Evolutionary conservation across 2,329 filamentous ascomycete species (phyloP), one percentile per base, ranked within the genome.

Genomic region (Pseudocercospora fuligena): DNA sequence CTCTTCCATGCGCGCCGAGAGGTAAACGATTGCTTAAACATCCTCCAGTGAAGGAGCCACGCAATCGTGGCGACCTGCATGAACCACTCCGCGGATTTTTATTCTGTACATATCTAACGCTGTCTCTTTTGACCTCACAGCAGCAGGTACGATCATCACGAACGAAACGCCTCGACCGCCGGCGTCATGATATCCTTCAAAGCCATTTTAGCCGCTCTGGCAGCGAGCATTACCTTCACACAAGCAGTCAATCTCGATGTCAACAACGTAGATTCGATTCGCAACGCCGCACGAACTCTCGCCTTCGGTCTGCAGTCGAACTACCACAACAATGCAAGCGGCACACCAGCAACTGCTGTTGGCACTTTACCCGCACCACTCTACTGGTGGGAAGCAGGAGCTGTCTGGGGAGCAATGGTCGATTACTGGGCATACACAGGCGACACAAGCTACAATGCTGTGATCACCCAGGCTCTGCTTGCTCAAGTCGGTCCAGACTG

Each of bases 361-460:
- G 82, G 82, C 14, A 80, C 79, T 51, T 78, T 81, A 49, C 78
- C 81, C 5, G 73, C 75, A 33, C 82, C 82, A 2, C 76, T 80
- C 19, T 84, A 83, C 71, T 84, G 82, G 81, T 84, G 82, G 82
- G 78, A 81, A 66, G 79, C 79, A 2, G 82, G 81, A 19, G 78
- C 78, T 5, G 68, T 77, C 54, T 76, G 73, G 82, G 73, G 73
- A 29, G 72, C 73, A 7, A 70, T 78, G 71, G 66, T 79, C 21
- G 82, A 84, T 67, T 84, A 84, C 73, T 82, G 78, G 71, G 77
- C 79, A 25, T 82, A 84, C 69, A 83, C 81, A 0, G 78, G 79
- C 19, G 82, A 85, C 66, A 69, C 73, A 0, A 79, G 77, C 66
- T 81, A 83, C 71, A 79, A 82, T 64, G 71, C 76, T 46, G 76